These are phyloP conservation scores for Senecio squalidus DNA, from an alignment of 140 eudicot species.

Conservation along the genomic window DNA sequence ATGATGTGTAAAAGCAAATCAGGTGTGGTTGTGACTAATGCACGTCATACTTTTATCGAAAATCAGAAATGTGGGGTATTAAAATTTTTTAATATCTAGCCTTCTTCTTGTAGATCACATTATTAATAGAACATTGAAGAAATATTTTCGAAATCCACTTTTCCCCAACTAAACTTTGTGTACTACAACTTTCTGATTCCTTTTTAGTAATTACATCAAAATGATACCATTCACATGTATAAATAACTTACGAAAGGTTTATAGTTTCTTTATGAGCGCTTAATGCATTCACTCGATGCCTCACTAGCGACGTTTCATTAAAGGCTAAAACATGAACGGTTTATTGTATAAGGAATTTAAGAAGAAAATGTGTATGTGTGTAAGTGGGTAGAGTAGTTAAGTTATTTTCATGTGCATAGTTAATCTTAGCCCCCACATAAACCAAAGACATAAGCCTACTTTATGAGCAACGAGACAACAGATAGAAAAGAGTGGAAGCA, in stretches of 20 bases:
- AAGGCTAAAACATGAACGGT: too few species aligned
- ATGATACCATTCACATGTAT: background rate
- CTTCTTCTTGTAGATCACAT: background rate
- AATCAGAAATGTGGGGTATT: background rate
- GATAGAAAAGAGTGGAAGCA: slow-evolving; percentile 29
- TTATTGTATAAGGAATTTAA: too few species aligned
- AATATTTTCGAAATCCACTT: background rate
- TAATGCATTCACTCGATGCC: slow-evolving; percentile 5
- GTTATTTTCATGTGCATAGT: slow-evolving; percentile 28
- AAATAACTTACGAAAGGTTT: background rate
- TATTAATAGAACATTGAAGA: background rate
- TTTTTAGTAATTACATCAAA: background rate
- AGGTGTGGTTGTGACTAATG: background rate
- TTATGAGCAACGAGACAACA: slow-evolving; percentile 41
- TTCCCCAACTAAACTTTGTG: slow-evolving; percentile 6
- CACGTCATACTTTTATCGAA: background rate
- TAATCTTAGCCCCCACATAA: slow-evolving; percentile 34
- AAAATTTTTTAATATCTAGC: too few species aligned
- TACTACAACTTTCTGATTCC: background rate
- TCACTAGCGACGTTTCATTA: background rate
- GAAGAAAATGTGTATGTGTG: too few species aligned
- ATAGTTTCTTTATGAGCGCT: background rate
- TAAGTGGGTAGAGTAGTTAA: too few species aligned
- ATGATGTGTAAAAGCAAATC: background rate
- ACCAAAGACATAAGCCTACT: slow-evolving; percentile 45